These are phyloP conservation scores for Hypoxylon subgilvum DNA, from an alignment of 495 filamentous ascomycete genomes.

Conservation along the genomic window DNA sequence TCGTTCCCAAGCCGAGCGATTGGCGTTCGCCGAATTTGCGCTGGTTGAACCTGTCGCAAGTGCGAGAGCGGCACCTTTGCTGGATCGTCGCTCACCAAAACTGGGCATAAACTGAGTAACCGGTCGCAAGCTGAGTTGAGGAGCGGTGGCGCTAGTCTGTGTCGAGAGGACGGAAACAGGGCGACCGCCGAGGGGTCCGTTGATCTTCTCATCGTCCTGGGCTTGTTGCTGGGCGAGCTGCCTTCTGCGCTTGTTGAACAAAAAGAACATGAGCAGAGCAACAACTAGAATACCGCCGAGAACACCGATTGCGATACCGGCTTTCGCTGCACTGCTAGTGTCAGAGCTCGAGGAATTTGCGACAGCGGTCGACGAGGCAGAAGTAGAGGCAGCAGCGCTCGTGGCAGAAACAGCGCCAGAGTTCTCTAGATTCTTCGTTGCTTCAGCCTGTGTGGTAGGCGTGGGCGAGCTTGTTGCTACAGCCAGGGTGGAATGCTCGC, in stretches of 20 bases:
- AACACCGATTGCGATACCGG: conserved; percentile 83
- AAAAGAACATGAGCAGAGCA: conserved; percentile 67
- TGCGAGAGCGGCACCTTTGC: conserved; percentile 54
- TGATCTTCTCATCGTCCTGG: conserved; percentile 64
- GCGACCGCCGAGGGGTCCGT: conserved; percentile 48
- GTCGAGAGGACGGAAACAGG: conserved; percentile 37
- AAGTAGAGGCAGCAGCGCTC: conserved; percentile 27
- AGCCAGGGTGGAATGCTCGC: conserved; percentile 16
- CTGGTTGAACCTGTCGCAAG: conserved; percentile 49
- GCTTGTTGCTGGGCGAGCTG: conserved; percentile 55
- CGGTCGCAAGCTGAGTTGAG: conserved; percentile 83
- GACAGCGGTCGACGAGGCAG: conserved; percentile 42
- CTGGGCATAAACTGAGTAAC: conserved; percentile 86
- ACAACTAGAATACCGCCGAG: conserved; percentile 67
- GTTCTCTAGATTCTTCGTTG: conserved; percentile 38
- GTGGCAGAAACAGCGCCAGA: conserved; percentile 22
- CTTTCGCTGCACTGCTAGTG: conserved; percentile 71
- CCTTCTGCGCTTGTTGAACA: conserved; percentile 68
- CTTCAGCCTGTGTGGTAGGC: conserved; percentile 27
- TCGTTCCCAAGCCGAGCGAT: conserved; percentile 42
- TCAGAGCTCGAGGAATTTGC: conserved; percentile 36
- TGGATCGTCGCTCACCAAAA: conserved; percentile 55
- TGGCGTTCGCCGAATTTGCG: conserved; percentile 34
- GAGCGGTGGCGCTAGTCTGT: conserved; percentile 56
- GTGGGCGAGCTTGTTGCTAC: conserved; percentile 23